Conservation (phyloP, 2,329 filamentous ascomycete genomes). For the Graphilbum fragrans region DNA sequence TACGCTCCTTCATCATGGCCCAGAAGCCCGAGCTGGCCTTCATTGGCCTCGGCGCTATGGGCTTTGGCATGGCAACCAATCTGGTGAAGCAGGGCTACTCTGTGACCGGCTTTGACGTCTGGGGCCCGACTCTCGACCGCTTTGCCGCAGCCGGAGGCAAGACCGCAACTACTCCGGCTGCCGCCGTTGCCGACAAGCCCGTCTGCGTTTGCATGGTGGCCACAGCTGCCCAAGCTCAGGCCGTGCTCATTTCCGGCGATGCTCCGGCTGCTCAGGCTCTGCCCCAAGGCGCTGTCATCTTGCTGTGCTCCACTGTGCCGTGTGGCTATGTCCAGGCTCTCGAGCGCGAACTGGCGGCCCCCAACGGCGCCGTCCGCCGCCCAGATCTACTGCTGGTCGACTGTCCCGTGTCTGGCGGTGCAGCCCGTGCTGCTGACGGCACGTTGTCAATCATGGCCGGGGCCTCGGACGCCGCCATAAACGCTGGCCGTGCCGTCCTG, state of each 20-base stretch:
- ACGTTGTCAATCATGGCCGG: constrained; percentile 68
- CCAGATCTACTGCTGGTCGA: constrained; percentile 57
- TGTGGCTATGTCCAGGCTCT: constrained; percentile 53
- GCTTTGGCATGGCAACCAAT: constrained; percentile 69
- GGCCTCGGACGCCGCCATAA: constrained; percentile 42
- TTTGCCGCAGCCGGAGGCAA: constrained; percentile 52
- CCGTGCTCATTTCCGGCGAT: constrained; percentile 48
- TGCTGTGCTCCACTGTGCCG: constrained; percentile 61
- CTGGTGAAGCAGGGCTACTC: constrained; percentile 54
- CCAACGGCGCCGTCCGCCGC: constrained; percentile 41
- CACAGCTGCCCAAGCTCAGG: constrained; percentile 55
- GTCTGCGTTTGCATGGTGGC: constrained; percentile 68
- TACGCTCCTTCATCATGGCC: constrained; percentile 13
- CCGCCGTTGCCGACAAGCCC: constrained; percentile 44
- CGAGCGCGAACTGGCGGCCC: constrained; percentile 38
- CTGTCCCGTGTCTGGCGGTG: constrained; percentile 61
- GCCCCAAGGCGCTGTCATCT: constrained; percentile 44
- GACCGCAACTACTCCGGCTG: constrained; percentile 44
- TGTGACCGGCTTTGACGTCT: constrained; percentile 63
- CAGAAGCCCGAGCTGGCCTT: constrained; percentile 41
- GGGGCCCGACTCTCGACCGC: constrained; percentile 50
- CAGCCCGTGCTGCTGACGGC: constrained; percentile 54
- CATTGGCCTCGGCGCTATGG: constrained; percentile 71
- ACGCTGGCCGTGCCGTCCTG: constrained; percentile 45
- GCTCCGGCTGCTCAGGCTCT: constrained; percentile 36